Conservation (phyloP, 768 basidiomycete species). For the Agrocybe pediades region DNA sequence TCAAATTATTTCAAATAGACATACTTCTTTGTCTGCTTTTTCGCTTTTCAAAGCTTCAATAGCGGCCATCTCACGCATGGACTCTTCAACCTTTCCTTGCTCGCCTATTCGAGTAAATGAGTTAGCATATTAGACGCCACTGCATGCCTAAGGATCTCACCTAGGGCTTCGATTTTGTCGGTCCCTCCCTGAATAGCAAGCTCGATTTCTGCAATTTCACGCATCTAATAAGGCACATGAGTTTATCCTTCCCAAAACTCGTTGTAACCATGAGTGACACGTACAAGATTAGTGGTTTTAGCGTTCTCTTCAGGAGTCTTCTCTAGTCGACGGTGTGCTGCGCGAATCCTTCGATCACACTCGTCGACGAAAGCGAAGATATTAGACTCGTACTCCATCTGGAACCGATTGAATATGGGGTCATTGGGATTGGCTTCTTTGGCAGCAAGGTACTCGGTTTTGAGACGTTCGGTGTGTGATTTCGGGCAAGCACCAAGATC, state of each 20-base stretch:
- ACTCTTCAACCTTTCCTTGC: constrained; percentile 99
- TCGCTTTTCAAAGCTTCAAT: constrained; percentile 97
- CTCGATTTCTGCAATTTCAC: constrained; percentile 99
- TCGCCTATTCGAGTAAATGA: constrained; percentile 59
- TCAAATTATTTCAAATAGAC: constrained; percentile 21
- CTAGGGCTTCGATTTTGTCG: constrained; percentile 94
- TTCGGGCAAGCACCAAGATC: constrained; percentile 97
- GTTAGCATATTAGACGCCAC: constrained; percentile 10
- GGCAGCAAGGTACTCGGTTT: constrained; percentile 84
- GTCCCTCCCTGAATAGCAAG: constrained; percentile 98
- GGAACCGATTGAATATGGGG: constrained; percentile 84
- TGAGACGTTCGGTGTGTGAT: constrained; percentile 92
- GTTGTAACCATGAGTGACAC: constrained; percentile 22
- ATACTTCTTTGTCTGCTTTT: constrained; percentile 92
- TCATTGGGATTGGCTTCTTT: constrained; percentile 75
- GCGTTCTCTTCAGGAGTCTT: constrained; percentile 99
- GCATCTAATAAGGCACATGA: constrained; percentile 62
- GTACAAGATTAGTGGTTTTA: constrained; percentile 92
- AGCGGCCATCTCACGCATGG: constrained; percentile 95
- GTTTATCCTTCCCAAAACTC: not conserved
- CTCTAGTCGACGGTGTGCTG: constrained; percentile 92
- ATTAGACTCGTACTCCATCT: constrained; percentile 94
- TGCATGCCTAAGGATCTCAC: constrained; percentile 40
- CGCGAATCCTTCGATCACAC: constrained; percentile 93
- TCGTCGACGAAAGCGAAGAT: constrained; percentile 97